These are phyloP conservation scores for Tetrapyrgos nigripes DNA, from an alignment of 1,284 basidiomycete genomes.

Conservation along the genomic window DNA sequence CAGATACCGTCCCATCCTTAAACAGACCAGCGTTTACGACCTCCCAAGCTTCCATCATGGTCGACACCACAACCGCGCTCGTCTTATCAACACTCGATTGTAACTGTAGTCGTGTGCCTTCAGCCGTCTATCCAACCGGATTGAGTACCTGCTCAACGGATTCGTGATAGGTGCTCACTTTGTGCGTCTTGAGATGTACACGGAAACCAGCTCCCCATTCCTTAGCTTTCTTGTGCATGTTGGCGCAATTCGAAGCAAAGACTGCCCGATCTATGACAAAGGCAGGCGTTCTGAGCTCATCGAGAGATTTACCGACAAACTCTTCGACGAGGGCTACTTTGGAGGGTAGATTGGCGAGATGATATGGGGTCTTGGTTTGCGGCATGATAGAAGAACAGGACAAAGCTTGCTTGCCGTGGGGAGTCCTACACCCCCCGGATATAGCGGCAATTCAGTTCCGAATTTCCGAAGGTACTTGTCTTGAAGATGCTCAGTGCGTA, in stretches of 20 bases:
- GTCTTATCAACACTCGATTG: slow-evolving; percentile 58
- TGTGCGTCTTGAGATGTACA: slow-evolving; percentile 88
- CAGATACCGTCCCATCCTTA: slow-evolving; percentile 74
- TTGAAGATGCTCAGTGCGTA: neutral
- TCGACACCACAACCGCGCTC: slow-evolving; percentile 76
- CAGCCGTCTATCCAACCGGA: slow-evolving; percentile 58
- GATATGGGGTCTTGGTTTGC: slow-evolving; percentile 59
- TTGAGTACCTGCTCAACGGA: neutral
- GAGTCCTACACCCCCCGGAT: neutral
- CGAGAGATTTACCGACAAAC: slow-evolving; percentile 66
- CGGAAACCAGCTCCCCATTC: slow-evolving; percentile 76
- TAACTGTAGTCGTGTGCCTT: slow-evolving; percentile 76
- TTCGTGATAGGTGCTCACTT: slow-evolving; percentile 45
- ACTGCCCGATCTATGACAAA: slow-evolving; percentile 76
- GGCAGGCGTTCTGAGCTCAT: slow-evolving; percentile 76
- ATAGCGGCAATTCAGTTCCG: neutral
- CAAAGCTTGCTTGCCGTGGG: neutral
- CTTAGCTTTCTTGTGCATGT: slow-evolving; percentile 70
- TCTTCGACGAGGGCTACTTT: slow-evolving; percentile 63
- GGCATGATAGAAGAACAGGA: slow-evolving; percentile 18
- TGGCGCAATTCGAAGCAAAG: slow-evolving; percentile 76
- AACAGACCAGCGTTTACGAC: slow-evolving; percentile 75
- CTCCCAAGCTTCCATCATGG: slow-evolving; percentile 80
- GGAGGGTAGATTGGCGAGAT: slow-evolving; percentile 47
- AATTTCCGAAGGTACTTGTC: neutral